Base-by-base conservation (phyloP, 768 basidiomycete species). In the Lentinula raphanica region DNA sequence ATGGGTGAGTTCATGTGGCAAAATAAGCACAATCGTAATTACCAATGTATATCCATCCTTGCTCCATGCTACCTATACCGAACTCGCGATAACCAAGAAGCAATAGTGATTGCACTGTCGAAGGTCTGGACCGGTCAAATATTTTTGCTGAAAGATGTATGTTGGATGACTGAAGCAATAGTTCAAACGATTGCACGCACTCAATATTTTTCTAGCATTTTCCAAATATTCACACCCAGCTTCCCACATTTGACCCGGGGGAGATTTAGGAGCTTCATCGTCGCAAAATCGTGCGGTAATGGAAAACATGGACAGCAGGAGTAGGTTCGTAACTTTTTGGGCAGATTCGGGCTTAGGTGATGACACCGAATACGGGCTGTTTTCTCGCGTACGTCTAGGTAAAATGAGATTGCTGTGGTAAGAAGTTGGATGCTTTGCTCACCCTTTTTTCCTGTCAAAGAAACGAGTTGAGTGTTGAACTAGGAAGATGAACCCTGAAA, bases 31-130 rank as follows among this genome's bases (percentile, higher is more conserved):
- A 54, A 7, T 25, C 46, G 58, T 58, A 36, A 70, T 45, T 58
- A 86, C 89, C 89, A 61, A 87, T 83, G 65, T 87, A 90, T 48
- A 91, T 76, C 93, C 93, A 95, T 1, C 88, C 90, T 67, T 90
- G 86, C 60, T 90, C 87, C 87, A 92, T 91, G 13, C 72, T 77
- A 65, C 90, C 91, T 35, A 92, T 86, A 13, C 94, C 94, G 67
- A 93, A 88, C 73, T 94, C 92, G 19, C 92, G 81, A 67, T 90
- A 84, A 0, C 90, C 90, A 12, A 94, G 71, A 12, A 95, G 79
- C 44, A 95, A 75, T 13, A 94, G 69, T 1, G 92, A 81, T 66
- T 95, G 93, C 23, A 90, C 89, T 0, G 89, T 90, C 3, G 90
- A 86, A 32, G 84, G 81, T 31, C 87, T 77, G 55, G 83, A 85